Base-by-base conservation (phyloP, 2,329 filamentous ascomycete species). In the Simplicillium aogashimaense region DNA sequence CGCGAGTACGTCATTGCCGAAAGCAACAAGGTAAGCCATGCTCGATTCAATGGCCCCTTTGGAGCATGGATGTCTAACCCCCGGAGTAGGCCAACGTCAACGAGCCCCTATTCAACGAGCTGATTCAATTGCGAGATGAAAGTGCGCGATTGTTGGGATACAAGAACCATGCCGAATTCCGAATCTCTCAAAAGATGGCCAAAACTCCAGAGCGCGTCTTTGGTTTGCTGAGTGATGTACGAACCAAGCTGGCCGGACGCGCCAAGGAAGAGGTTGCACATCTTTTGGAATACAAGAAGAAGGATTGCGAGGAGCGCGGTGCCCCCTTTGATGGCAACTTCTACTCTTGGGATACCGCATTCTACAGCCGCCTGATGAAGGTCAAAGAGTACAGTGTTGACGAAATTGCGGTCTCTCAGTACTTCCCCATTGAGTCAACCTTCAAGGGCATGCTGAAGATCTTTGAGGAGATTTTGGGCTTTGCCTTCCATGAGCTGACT, bases 121-220 rank as follows among this genome's bases (percentile, higher is more conserved):
- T 83, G 25, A 71, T 92, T 38, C 61, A 81, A 10, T 74, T 90
- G 18, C 79, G 86, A 9, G 84, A 90, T 50, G 84, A 90, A 58
- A 81, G 78, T 14, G 86, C 86, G 11, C 76, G 83, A 38, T 69
- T 90, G 36, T 69, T 90, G 1, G 84, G 84, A 11, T 92, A 88
- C 58, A 71, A 76, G 6, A 78, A 87, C 54, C 83, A 90, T 55
- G 86, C 86, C 14, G 74, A 79, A 36, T 81, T 88, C 58, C 69
- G 76, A 36, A 81, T 92, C 31, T 83, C 88, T 53, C 78, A 86
- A 52, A 90, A 88, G 72, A 92, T 92, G 86, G 84, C 85, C 36
- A 88, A 89, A 69, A 79, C 72, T 1, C 73, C 83, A 2, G 71
- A 77, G 53, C 83, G 75, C 0, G 85, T 92, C 10, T 73, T 82